Conservation (phyloP, 2,329 filamentous ascomycete genomes). For the Penicillium olsonii region DNA sequence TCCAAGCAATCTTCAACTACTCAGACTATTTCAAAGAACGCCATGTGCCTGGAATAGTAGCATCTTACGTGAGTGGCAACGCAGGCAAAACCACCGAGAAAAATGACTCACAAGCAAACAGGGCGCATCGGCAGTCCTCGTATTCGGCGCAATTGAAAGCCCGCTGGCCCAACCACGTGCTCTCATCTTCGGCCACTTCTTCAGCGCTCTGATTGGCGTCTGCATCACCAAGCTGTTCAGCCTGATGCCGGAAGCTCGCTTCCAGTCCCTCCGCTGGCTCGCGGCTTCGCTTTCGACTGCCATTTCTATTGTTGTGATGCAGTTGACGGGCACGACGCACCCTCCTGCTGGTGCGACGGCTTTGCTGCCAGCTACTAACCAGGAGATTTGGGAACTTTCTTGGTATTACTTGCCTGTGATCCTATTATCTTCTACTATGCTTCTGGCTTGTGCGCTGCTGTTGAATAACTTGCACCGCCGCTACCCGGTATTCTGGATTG, state of each 20-base stretch:
- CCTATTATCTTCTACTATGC: constrained; percentile 31
- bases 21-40: constrained; percentile 28
- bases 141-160: constrained; percentile 35
- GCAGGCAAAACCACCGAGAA: neutral
- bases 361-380: constrained; percentile 31
- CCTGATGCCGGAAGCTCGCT: constrained; percentile 32
- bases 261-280: constrained; percentile 32
- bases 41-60: constrained; percentile 29
- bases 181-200: constrained; percentile 36
- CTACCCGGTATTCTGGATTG: constrained; percentile 36
- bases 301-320: constrained; percentile 33
- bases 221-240: constrained; percentile 36
- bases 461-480: constrained; percentile 36
- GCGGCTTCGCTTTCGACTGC: constrained; percentile 34
- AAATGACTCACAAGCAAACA: constrained; percentile 5
- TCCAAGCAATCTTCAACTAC: constrained; percentile 30
- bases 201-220: constrained; percentile 33
- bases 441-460: constrained; percentile 30
- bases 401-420: constrained; percentile 36
- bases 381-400: constrained; percentile 30
- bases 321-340: constrained; percentile 35
- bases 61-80: constrained; percentile 26
- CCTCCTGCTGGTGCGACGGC: constrained; percentile 39
- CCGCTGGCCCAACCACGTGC: constrained; percentile 36
- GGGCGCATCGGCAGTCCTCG: constrained; percentile 36